phyloP scores from a whole-genome alignment of 495 filamentous ascomycete genomes.

The Tuber indicum region DNA sequence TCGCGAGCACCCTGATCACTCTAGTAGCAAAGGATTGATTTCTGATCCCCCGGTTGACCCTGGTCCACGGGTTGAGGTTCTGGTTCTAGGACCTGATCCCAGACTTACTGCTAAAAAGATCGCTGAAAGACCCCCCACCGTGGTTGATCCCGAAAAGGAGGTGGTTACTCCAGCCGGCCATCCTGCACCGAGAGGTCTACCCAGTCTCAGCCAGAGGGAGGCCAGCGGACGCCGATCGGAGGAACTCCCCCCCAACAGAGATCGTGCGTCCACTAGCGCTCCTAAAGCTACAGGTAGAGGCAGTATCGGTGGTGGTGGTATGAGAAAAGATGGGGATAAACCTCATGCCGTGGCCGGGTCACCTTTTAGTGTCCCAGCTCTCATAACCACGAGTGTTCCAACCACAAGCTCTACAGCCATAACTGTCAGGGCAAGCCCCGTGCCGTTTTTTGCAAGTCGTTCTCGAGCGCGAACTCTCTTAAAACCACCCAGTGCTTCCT shows the following conservation, averaged over 20 bases:
- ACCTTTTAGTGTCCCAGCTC: background rate
- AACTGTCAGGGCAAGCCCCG: background rate
- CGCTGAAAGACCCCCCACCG: background rate
- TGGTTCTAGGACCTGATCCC: background rate
- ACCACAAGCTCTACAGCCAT: background rate
- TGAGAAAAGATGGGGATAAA: background rate
- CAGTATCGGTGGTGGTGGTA: background rate
- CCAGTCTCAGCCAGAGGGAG: background rate
- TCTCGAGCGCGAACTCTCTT: background rate
- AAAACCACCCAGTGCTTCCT: background rate
- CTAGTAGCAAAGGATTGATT: background rate
- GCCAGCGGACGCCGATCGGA: background rate
- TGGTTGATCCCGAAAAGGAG: background rate
- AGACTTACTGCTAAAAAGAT: background rate
- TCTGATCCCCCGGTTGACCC: background rate
- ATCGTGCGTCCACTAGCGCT: background rate
- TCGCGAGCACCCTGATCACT: background rate
- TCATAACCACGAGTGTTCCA: background rate
- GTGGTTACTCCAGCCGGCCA: background rate
- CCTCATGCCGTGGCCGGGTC: background rate
- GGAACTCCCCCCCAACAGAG: background rate
- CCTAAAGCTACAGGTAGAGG: background rate
- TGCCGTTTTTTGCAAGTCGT: background rate
- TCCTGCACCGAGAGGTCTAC: background rate
- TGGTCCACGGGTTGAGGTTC: background rate